Percentiles rank a stretch among this genome's conserved stretches.
phyloP scores from a whole-genome alignment of 805 yeast genomes.

The Candida parachauliodes region DNA sequence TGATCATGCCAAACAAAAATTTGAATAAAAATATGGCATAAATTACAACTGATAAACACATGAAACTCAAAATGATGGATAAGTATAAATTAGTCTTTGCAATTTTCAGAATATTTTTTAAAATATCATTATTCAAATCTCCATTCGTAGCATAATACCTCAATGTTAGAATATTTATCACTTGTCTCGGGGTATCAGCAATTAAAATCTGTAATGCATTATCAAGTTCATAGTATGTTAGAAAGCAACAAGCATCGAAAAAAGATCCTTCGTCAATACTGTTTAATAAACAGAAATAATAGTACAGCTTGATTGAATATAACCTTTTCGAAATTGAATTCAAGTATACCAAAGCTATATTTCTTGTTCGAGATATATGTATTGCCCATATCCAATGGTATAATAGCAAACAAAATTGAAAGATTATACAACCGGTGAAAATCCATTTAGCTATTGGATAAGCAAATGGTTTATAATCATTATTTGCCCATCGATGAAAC shows the following conservation, averaged over 20 bases:
- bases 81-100: slow-evolving; percentile 61
- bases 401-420: slow-evolving; percentile 56
- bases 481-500: slow-evolving; percentile 63
- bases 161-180: slow-evolving; percentile 73
- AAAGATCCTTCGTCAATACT: slow-evolving; percentile 59
- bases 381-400: slow-evolving; percentile 60
- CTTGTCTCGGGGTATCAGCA: slow-evolving; percentile 87
- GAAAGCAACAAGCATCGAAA: slow-evolving; percentile 66
- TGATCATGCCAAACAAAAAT: slow-evolving; percentile 51
- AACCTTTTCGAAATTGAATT: slow-evolving; percentile 58
- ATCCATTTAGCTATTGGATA: slow-evolving; percentile 61
- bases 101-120: slow-evolving; percentile 48
- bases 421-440: slow-evolving; percentile 76
- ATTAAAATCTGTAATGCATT: slow-evolving; percentile 58
- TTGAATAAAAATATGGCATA: slow-evolving; percentile 67
- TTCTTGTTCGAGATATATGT: slow-evolving; percentile 53
- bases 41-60: slow-evolving; percentile 70
- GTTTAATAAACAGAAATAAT: slow-evolving; percentile 69
- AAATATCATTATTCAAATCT: slow-evolving; percentile 38
- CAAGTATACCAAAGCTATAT: slow-evolving; percentile 68
- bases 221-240: slow-evolving; percentile 61
- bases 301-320: slow-evolving; percentile 55
- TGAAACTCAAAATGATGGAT: slow-evolving; percentile 69
- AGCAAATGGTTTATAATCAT: slow-evolving; percentile 42
- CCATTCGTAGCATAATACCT: slow-evolving; percentile 48